Base-by-base conservation (phyloP, 1,139 yeast genomes). In the Protomyces arabidopsidicola region DNA sequence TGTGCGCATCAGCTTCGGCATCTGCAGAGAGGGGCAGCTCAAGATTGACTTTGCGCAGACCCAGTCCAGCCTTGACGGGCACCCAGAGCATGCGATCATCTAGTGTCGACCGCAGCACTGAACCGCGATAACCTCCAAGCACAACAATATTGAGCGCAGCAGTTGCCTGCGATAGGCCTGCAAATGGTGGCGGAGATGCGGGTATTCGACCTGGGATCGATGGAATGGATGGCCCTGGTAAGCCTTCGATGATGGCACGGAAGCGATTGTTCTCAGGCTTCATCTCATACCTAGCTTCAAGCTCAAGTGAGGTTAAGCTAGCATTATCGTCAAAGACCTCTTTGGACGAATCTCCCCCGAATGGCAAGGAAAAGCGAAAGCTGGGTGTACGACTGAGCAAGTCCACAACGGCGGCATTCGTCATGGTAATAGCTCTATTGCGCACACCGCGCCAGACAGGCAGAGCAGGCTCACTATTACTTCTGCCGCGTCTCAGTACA, bases 61-160 rank as follows among this genome's bases (percentile, higher is more conserved):
- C 85, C 64, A 90, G 80, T 0, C 97, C 96, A 0, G 95, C 96
- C 70, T 87, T 87, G 38, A 90, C 73, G 0, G 97, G 97, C 39
- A 90, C 83, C 97, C 97, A 90, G 0, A 88, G 82, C 60, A 93
- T 78, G 66, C 85, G 82, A 18, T 79, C 76, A 0, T 95, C 86
- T 39, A 78, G 78, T 0, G 82, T 72, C 70, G 88, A 95, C 55
- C 95, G 74, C 63, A 90, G 75, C n/a, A 87, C 82, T 35, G 90
- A 84, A 1, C 97, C 97, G 70, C 97, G 78, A 73, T 88, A 90
- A 0, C 97, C 97, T 2, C 97, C 97, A 74, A 90, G 67, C 0
- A 90, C 78, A 1, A 90, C 83, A 1, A 90, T 80, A 70, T 90
- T 58, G 53, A 58, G 90, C 2, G 97, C 97, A 20, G 83, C 53